Evolutionary conservation across 352 stramenopile genomes (phyloP).

Genomic region (Globisporangium iwayamae): DNA sequence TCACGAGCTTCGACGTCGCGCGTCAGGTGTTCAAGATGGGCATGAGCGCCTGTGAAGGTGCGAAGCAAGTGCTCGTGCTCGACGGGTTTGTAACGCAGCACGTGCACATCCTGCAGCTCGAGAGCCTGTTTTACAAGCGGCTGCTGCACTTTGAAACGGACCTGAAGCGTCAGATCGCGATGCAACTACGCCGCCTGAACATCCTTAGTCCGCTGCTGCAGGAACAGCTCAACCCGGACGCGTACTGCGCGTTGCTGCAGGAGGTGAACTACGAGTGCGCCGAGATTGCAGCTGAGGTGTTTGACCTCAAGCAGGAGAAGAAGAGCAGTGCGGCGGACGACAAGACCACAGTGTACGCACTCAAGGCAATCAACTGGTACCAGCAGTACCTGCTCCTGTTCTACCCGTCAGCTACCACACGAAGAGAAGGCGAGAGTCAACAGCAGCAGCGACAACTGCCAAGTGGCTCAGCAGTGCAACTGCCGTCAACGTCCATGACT

Average conservation of each 20-base stretch:
- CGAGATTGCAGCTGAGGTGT: conserved; percentile 54
- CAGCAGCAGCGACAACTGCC: conserved; percentile 24
- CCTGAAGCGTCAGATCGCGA: conserved; percentile 54
- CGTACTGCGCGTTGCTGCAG: conserved; percentile 53
- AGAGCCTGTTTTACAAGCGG: conserved; percentile 55
- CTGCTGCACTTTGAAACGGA: conserved; percentile 53
- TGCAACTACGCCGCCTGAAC: conserved; percentile 52
- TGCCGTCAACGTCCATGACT: conserved; percentile 29
- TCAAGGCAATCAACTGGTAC: conserved; percentile 70
- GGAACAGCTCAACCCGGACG: conserved; percentile 46
- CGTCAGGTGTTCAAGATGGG: conserved; percentile 66
- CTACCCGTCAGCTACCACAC: conserved; percentile 25
- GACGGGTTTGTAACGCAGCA: conserved; percentile 71
- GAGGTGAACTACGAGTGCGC: conserved; percentile 65
- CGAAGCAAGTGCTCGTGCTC: conserved; percentile 43
- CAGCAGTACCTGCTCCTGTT: conserved; percentile 70
- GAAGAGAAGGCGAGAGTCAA: conserved; percentile 4
- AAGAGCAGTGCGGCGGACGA: conserved; percentile 21
- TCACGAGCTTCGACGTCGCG: conserved; percentile 47
- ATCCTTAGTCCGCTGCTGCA: conserved; percentile 44
- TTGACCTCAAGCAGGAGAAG: conserved; percentile 60
- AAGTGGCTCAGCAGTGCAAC: conserved; percentile 24
- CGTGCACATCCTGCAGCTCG: conserved; percentile 50
- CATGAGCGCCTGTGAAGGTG: conserved; percentile 35
- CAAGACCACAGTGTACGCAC: conserved; percentile 46